A percentile compares a stretch with the other conserved stretches of the same genome.
These are phyloP conservation scores for Amanita rimosa DNA, from an alignment of 768 basidiomycete species.

Conservation along the genomic window DNA sequence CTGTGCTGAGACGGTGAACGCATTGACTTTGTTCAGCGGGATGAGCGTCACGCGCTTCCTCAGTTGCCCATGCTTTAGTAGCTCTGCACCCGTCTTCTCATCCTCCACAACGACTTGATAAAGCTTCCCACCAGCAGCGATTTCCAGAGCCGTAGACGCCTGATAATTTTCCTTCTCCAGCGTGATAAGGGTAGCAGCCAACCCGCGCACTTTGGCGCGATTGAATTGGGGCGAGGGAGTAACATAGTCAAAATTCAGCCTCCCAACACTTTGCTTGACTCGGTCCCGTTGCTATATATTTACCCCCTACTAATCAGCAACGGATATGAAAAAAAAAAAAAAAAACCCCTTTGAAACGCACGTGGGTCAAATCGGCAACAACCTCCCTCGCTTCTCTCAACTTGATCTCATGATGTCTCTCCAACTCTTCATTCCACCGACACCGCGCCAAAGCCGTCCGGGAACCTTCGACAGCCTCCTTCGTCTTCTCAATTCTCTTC, in stretches of 20 bases:
- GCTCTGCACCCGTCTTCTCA: slow-evolving; percentile 76
- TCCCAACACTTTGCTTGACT: slow-evolving; percentile 52
- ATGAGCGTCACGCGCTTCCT: slow-evolving; percentile 89
- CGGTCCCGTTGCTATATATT: slow-evolving; percentile 42
- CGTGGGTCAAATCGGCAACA: slow-evolving; percentile 54
- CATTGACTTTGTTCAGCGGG: slow-evolving; percentile 84
- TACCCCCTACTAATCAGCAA: slow-evolving; percentile 15
- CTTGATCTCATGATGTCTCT: slow-evolving; percentile 42
- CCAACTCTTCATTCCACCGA: slow-evolving; percentile 72
- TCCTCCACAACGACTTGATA: slow-evolving; percentile 93
- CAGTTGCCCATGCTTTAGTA: slow-evolving; percentile 63
- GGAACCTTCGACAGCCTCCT: slow-evolving; percentile 44
- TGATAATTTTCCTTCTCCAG: slow-evolving; percentile 59
- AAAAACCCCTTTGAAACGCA: slow-evolving; percentile 14
- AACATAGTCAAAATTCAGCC: slow-evolving; percentile 76
- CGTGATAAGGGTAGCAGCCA: slow-evolving; percentile 81
- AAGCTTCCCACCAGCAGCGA: slow-evolving; percentile 80
- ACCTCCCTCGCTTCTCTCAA: slow-evolving; percentile 40
- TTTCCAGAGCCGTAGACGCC: slow-evolving; percentile 85
- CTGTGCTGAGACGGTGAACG: slow-evolving; percentile 29
- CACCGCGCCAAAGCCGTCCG: slow-evolving; percentile 40
- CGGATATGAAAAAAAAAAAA: not conserved
- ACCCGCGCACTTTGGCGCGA: slow-evolving; percentile 77
- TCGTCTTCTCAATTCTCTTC: slow-evolving; percentile 53
- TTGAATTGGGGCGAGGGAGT: slow-evolving; percentile 76